Evolutionary conservation across 208 protist genomes (phyloP), one percentile per base, ranked within the genome.

Genomic region (Acanthamoeba divionensis): DNA sequence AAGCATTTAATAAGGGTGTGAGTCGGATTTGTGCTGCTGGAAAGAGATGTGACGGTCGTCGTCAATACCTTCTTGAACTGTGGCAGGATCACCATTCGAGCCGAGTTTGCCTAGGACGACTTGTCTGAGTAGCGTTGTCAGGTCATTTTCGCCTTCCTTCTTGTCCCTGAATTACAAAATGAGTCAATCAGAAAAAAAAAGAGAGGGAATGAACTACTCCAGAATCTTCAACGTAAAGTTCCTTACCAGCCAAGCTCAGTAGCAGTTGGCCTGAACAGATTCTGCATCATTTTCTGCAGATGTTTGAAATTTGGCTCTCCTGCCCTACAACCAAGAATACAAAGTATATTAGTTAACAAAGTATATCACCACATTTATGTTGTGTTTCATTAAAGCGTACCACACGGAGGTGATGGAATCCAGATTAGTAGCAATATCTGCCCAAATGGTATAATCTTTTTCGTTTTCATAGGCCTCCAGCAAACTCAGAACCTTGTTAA

Each of bases 391-490:
- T 41, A 6, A n/a, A 5, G 36, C 36, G 36, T 41, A 41, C 36
- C 36, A 41, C 31, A 90, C 21, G 6, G 52, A 48, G 77, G 55
- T 47, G 21, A 90, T 36, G 15, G 69, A 41, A 24, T 26, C 55
- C 13, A 90, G 38, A 65, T 77, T 90, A 29, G 63, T 38, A 18
- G 66, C 24, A 18, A 90, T 57, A 29, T 90, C 83, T n/a, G 36
- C 36, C 36, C 48, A 90, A 45, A 90, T 65, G 13, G 83, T 71
- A 65, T 90, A 90, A 38, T 90, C 48, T 36, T 79, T 45, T 65
- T 90, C 83, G 44, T 90, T 77, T 41, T 57, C 44, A 65, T 79
- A 90, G 63, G 83, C 83, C 9, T 33, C 55, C 36, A 77, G 18
- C 55, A 90, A 45, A 45, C 36, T 80, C 55, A 86, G 77, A 21